phyloP scores from a whole-genome alignment of 2,329 filamentous ascomycete species.

The Aspergillus eucalypticola region DNA sequence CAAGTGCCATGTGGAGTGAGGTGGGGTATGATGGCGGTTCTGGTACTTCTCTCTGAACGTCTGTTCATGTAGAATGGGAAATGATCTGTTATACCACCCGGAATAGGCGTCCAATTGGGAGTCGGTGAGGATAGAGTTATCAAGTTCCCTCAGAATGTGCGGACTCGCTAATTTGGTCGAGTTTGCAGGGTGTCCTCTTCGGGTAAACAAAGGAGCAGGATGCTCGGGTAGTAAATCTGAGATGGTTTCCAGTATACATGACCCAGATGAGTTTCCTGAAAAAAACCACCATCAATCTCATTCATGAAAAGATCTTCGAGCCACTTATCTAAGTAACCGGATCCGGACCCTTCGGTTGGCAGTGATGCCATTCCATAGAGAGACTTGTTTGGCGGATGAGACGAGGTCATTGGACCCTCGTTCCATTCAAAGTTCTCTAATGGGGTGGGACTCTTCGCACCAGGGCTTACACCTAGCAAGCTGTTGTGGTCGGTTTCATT shows the following conservation, averaged over 20 bases:
- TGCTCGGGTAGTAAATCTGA: slow-evolving; percentile 15
- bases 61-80: slow-evolving; percentile 30
- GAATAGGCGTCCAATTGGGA: slow-evolving; percentile 30
- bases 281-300: background rate
- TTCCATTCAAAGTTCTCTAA: slow-evolving; percentile 18
- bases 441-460: background rate
- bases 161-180: background rate
- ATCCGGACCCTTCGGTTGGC: slow-evolving; percentile 5
- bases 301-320: too few species aligned
- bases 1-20: slow-evolving; percentile 24
- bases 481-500: background rate
- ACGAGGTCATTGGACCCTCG: slow-evolving; percentile 13
- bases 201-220: background rate
- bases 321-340: slow-evolving; percentile 19
- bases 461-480: background rate
- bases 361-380: slow-evolving; percentile 21
- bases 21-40: slow-evolving; percentile 13
- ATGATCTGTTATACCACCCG: slow-evolving; percentile 26
- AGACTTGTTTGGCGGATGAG: background rate
- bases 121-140: slow-evolving; percentile 12
- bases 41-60: slow-evolving; percentile 26
- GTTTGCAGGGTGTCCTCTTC: background rate
- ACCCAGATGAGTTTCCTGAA: slow-evolving; percentile 20
- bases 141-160: slow-evolving; percentile 5
- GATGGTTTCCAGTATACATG: slow-evolving; percentile 15